Conservation (phyloP, 2,329 filamentous ascomycete species). For the Dothiorella sarmentorum region DNA sequence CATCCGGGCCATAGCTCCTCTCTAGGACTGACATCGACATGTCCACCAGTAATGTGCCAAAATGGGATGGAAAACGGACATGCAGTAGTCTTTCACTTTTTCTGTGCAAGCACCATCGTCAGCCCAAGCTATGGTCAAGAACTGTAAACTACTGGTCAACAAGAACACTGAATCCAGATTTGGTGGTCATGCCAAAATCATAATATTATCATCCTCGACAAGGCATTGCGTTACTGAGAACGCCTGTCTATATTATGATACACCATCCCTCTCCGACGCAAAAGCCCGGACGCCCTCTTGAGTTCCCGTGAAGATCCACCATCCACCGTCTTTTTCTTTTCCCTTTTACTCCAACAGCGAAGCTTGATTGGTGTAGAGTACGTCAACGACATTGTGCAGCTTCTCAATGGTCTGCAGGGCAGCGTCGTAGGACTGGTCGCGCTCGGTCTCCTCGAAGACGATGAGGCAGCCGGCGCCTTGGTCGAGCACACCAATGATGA, state of each 20-base stretch:
- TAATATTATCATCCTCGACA: conserved; percentile 15
- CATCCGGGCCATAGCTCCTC: no score
- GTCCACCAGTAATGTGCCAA: no score
- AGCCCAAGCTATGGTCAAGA: no score
- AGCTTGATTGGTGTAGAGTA: conserved; percentile 96
- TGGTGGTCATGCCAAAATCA: conserved; percentile 14
- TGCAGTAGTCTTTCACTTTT: no score
- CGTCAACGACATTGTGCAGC: conserved; percentile 94
- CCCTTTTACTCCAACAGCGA: conserved; percentile 81
- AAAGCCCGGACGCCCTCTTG: neutral
- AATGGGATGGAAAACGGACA: no score
- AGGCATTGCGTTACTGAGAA: conserved; percentile 3
- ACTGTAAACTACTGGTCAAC: no score
- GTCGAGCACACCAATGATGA: conserved; percentile 95
- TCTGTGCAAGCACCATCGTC: no score
- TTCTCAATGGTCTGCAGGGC: conserved; percentile 95
- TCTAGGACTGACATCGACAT: no score
- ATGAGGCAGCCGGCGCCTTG: conserved; percentile 97
- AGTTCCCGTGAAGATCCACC: neutral
- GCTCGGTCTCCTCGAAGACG: conserved; percentile 91
- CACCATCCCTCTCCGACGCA: neutral
- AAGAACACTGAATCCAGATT: neutral
- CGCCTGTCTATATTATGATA: conserved; percentile 16
- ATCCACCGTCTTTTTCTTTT: neutral
- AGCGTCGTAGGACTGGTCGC: conserved; percentile 90